phyloP scores from a whole-genome alignment of 2,329 filamentous ascomycete genomes.

The Alternaria sp. region DNA sequence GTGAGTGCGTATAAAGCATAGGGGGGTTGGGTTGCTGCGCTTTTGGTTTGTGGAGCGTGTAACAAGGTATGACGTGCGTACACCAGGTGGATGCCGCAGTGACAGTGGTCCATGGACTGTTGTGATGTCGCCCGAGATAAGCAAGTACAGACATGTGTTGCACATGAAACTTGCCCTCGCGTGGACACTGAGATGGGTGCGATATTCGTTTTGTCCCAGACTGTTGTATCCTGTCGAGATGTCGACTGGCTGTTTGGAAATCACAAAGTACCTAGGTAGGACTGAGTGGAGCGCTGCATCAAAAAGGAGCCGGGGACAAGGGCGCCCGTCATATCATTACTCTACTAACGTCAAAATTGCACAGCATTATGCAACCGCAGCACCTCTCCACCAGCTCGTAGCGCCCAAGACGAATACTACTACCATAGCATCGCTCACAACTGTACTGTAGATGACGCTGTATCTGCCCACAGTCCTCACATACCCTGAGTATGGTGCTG shows the following conservation, averaged over 20 bases:
- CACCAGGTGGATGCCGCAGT: background rate
- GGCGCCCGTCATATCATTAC: slow-evolving; percentile 8
- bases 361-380: slow-evolving; percentile 35
- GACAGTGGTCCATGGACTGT: background rate
- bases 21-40: background rate
- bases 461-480: slow-evolving; percentile 70
- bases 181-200: slow-evolving; percentile 6
- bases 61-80: slow-evolving; percentile 15
- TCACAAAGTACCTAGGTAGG: slow-evolving; percentile 1
- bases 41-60: slow-evolving; percentile 1
- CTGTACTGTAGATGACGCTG: slow-evolving; percentile 73
- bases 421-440: slow-evolving; percentile 76
- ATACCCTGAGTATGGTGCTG: slow-evolving; percentile 69
- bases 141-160: slow-evolving; percentile 1
- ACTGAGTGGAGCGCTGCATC: slow-evolving; percentile 6
- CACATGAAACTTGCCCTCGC: background rate
- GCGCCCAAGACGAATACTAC: slow-evolving; percentile 78
- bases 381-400: slow-evolving; percentile 59
- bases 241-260: background rate
- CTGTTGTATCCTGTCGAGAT: slow-evolving; percentile 1
- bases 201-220: background rate
- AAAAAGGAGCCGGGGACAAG: slow-evolving; percentile 4
- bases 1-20: background rate
- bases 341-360: slow-evolving; percentile 4
- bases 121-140: slow-evolving; percentile 1